phyloP scores from a whole-genome alignment of 345 rosid genomes.

The Noccaea bulbosa region DNA sequence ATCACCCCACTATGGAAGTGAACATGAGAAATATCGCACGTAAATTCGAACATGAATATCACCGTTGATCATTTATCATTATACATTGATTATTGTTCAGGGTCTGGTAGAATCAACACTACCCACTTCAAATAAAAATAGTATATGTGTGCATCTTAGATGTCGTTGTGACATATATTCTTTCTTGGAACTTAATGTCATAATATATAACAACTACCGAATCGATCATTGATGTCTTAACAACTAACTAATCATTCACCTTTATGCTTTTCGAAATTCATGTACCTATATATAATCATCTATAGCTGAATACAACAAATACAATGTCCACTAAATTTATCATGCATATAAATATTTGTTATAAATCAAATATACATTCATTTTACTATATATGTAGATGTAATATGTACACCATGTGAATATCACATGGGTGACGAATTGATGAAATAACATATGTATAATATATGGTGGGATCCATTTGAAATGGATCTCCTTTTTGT shows the following conservation, averaged over 20 bases:
- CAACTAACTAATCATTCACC: slow-evolving; percentile 34
- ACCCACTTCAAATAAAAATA: slow-evolving; percentile 4
- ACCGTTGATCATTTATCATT: background rate
- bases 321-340: slow-evolving; percentile 15
- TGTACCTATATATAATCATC: slow-evolving; percentile 15
- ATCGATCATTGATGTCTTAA: slow-evolving; percentile 22
- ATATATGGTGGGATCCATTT: slow-evolving; percentile 33
- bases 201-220: slow-evolving; percentile 6
- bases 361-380: background rate
- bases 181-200: slow-evolving; percentile 1
- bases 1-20: background rate
- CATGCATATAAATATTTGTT: background rate
- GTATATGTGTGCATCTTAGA: slow-evolving; percentile 20
- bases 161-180: slow-evolving; percentile 14
- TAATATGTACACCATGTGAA: slow-evolving; percentile 10
- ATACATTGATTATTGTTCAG: slow-evolving; percentile 8
- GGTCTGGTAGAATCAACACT: slow-evolving; percentile 22
- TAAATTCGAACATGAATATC: background rate
- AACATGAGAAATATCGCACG: background rate
- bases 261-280: slow-evolving; percentile 24
- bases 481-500: slow-evolving; percentile 34
- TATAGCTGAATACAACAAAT: slow-evolving; percentile 7
- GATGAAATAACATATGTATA: slow-evolving; percentile 25
- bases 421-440: slow-evolving; percentile 49
- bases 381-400: background rate